Percentiles rank a stretch among this genome's conserved stretches.
Evolutionary conservation across 1,284 basidiomycete genomes (phyloP).

Genomic region (Farysia itapuensis): DNA sequence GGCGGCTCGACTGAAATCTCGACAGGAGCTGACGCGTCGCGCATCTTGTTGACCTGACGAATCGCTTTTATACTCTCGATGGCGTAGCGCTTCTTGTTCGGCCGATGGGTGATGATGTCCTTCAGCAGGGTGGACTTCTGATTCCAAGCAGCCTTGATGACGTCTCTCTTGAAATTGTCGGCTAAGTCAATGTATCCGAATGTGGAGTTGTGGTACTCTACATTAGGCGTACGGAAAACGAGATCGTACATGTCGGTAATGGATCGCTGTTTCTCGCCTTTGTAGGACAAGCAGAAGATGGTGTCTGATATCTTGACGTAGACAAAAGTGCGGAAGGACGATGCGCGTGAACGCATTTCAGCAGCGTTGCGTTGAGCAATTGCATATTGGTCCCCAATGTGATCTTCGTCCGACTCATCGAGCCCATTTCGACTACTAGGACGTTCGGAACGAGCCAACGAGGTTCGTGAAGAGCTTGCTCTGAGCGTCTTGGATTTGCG

Average conservation of each 20-base stretch:
- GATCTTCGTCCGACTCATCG: constrained; percentile 4
- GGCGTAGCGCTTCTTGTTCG: constrained; percentile 27
- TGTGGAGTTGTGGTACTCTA: constrained; percentile 83
- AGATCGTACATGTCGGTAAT: constrained; percentile 65
- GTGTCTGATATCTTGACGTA: constrained; percentile 76
- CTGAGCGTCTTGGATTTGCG: constrained; percentile 1
- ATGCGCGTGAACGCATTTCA: constrained; percentile 63
- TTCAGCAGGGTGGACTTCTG: constrained; percentile 52
- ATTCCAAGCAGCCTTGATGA: constrained; percentile 55
- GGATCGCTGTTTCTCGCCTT: constrained; percentile 64
- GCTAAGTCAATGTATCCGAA: constrained; percentile 66
- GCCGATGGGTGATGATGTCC: constrained; percentile 46
- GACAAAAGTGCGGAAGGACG: constrained; percentile 70
- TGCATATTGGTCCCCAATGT: constrained; percentile 25
- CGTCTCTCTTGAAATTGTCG: constrained; percentile 53
- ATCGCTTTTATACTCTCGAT: constrained; percentile 29
- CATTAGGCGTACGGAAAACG: constrained; percentile 63
- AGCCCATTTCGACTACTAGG: constrained; percentile 9
- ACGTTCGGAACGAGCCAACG: constrained; percentile 1
- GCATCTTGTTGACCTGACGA: constrained; percentile 14
- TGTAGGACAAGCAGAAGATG: constrained; percentile 62
- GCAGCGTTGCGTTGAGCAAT: constrained; percentile 49
- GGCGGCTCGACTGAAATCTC: constrained; percentile 27
- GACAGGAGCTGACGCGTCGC: constrained; percentile 8
- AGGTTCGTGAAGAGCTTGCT: constrained; percentile 11